A percentile compares a stretch with the other conserved stretches of the same genome.
Conservation (phyloP, 345 rosid genomes). For the Lumnitzera racemosa region DNA sequence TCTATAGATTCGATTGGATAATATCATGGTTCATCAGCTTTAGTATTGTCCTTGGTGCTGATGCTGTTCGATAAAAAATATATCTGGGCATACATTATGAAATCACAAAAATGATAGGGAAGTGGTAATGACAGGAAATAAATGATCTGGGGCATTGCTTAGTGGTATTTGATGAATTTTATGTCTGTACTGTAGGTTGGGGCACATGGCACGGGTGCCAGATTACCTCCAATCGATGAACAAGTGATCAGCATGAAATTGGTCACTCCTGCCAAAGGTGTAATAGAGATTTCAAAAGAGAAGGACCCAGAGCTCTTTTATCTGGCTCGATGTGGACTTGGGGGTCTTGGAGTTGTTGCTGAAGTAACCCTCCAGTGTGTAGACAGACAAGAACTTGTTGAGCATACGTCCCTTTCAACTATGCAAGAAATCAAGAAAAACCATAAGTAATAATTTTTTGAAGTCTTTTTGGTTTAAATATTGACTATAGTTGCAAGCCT, state of each 20-base stretch:
- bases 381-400: conserved; percentile 89
- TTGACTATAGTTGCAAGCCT: too few species aligned
- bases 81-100: too few species aligned
- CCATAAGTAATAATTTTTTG: conserved; percentile 56
- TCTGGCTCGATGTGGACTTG: conserved; percentile 91
- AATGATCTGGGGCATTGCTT: neutral
- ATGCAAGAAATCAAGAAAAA: conserved; percentile 78
- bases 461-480: neutral
- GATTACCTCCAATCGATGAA: conserved; percentile 91
- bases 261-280: conserved; percentile 95
- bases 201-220: conserved; percentile 97
- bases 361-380: conserved; percentile 95
- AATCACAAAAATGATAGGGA: too few species aligned
- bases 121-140: too few species aligned
- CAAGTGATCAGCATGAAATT: conserved; percentile 86
- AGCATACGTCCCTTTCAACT: conserved; percentile 71
- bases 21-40: too few species aligned
- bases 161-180: neutral
- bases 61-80: too few species aligned
- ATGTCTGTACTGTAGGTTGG: conserved; percentile 62
- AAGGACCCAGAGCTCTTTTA: conserved; percentile 86
- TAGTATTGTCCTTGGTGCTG: too few species aligned
- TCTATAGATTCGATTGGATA: too few species aligned
- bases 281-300: conserved; percentile 76
- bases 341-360: conserved; percentile 94